phyloP scores from a whole-genome alignment of 257 asterid species.

The Voacanga thouarsii region DNA sequence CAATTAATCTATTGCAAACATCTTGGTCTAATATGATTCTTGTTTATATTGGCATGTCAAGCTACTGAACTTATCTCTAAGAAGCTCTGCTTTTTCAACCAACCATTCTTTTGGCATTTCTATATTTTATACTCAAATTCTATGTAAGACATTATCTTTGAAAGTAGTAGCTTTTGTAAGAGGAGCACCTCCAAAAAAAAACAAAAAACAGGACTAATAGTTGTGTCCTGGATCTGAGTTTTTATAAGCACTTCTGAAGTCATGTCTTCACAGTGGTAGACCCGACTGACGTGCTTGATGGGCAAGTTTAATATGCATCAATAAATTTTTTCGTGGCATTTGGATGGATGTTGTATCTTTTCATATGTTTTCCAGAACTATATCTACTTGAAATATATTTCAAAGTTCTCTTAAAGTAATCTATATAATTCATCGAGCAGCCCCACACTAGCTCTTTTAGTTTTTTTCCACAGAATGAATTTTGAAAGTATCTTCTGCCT shows the following conservation, averaged over 20 bases:
- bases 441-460: neutral
- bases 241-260: neutral
- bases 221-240: neutral
- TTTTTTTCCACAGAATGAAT: neutral
- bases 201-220: neutral
- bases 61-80: neutral
- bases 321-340: neutral
- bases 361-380: neutral
- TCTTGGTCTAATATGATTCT: neutral
- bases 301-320: neutral
- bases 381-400: neutral
- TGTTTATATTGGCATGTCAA: neutral
- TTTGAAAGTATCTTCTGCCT: neutral
- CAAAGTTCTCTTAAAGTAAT: neutral
- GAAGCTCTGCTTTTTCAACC: neutral
- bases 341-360: neutral
- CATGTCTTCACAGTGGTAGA: neutral
- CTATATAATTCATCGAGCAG: neutral
- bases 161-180: neutral
- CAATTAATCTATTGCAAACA: neutral
- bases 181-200: neutral
- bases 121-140: neutral
- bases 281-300: neutral
- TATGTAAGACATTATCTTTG: neutral
- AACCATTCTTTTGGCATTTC: neutral